These are phyloP conservation scores for Fusarium anthophilum DNA, from an alignment of 2,329 filamentous ascomycete species.

Conservation along the genomic window DNA sequence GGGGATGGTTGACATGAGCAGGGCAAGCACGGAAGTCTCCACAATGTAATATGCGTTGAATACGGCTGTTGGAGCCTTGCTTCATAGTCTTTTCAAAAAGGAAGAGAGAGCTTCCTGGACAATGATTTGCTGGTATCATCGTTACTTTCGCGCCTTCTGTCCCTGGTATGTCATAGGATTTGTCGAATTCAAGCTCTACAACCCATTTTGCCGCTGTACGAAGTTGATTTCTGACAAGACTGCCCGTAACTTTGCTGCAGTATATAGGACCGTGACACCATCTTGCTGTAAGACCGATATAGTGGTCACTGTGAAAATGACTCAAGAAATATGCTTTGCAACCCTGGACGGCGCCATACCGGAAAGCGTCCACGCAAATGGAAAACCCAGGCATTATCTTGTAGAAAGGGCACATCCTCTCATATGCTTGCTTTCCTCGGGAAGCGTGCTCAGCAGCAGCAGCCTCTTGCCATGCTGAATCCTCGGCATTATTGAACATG, in stretches of 20 bases:
- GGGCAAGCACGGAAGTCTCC: slow-evolving; percentile 94
- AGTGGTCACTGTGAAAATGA: slow-evolving; percentile 98
- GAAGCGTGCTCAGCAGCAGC: slow-evolving; percentile 81
- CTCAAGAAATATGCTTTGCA: slow-evolving; percentile 96
- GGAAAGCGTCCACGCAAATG: slow-evolving; percentile 95
- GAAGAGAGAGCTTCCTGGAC: slow-evolving; percentile 92
- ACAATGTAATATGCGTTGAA: slow-evolving; percentile 89
- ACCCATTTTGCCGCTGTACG: slow-evolving; percentile 88
- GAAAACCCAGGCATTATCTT: slow-evolving; percentile 95
- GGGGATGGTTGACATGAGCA: slow-evolving; percentile 82
- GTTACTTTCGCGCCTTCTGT: slow-evolving; percentile 87
- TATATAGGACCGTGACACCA: slow-evolving; percentile 97
- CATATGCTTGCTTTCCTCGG: slow-evolving; percentile 84
- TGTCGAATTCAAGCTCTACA: slow-evolving; percentile 85
- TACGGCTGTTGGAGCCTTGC: slow-evolving; percentile 65
- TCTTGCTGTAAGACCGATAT: slow-evolving; percentile 85
- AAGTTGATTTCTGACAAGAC: slow-evolving; percentile 86
- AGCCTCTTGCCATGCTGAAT: slow-evolving; percentile 87
- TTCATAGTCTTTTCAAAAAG: slow-evolving; percentile 84
- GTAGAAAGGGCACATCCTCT: slow-evolving; percentile 96
- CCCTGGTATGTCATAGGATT: slow-evolving; percentile 78
- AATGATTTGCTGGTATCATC: slow-evolving; percentile 97
- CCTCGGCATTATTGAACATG: slow-evolving; percentile 92
- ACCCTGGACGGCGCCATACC: slow-evolving; percentile 91
- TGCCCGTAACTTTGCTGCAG: slow-evolving; percentile 91